A percentile compares a stretch with the other conserved stretches of the same genome.
phyloP scores from a whole-genome alignment of 1,284 basidiomycete genomes.

The Melampsora larici-populina region DNA sequence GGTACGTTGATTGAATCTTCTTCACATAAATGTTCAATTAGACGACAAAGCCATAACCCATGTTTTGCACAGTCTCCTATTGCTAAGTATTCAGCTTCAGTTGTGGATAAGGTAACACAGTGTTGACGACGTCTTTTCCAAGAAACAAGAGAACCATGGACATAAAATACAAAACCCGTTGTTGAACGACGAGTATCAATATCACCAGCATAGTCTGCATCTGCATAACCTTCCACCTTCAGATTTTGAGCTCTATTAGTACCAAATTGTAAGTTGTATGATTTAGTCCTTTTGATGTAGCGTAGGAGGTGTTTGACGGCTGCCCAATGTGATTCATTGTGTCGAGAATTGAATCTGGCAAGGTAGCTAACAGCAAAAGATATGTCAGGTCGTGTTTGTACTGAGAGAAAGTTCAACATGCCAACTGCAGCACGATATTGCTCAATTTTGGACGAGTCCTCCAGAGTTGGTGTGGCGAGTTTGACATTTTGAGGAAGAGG shows the following conservation, averaged over 20 bases:
- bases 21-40: neutral
- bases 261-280: neutral
- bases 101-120: too few species aligned
- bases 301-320: neutral
- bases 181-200: neutral
- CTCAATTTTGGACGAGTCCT: neutral
- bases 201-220: too few species aligned
- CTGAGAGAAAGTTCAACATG: neutral
- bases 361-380: neutral
- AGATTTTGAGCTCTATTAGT: neutral
- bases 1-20: neutral
- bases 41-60: neutral
- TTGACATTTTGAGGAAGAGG: too few species aligned
- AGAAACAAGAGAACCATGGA: neutral
- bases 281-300: neutral
- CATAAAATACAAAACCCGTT: neutral
- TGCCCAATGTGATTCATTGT: neutral
- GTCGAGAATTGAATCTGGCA: neutral
- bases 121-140: too few species aligned
- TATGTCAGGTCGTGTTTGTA: neutral
- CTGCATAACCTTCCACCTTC: neutral
- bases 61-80: neutral
- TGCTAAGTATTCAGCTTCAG: too few species aligned
- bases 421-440: neutral
- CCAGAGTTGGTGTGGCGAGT: too few species aligned